These are phyloP conservation scores for Argentina anserina DNA, from an alignment of 306 rosid genomes.

Conservation along the genomic window DNA sequence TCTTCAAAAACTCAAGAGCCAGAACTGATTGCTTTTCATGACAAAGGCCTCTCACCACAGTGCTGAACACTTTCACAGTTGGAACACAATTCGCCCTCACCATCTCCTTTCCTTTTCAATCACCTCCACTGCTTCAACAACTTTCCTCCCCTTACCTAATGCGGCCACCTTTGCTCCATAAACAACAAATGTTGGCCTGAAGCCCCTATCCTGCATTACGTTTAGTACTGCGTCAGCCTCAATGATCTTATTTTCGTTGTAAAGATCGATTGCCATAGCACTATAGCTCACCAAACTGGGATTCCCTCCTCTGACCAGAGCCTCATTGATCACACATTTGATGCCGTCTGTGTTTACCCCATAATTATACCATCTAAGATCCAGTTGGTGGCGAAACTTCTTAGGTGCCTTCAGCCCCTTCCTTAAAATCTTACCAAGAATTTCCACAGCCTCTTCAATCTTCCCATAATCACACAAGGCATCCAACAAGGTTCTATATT, in stretches of 20 bases:
- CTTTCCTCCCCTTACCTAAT: slow-evolving; percentile 31
- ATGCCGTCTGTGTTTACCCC: slow-evolving; percentile 11
- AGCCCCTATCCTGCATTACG: slow-evolving; percentile 30
- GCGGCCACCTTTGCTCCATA: slow-evolving; percentile 36
- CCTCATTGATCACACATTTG: slow-evolving; percentile 28
- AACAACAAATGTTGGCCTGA: slow-evolving; percentile 26
- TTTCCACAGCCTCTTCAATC: slow-evolving; percentile 35
- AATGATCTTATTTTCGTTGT: slow-evolving; percentile 22
- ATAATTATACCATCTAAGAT: slow-evolving; percentile 14
- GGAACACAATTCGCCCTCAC: slow-evolving; percentile 28
- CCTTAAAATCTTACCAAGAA: slow-evolving; percentile 43
- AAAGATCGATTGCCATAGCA: slow-evolving; percentile 40
- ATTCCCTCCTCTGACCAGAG: slow-evolving; percentile 39
- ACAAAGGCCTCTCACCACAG: slow-evolving; percentile 31
- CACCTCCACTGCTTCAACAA: slow-evolving; percentile 33
- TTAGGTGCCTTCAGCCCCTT: slow-evolving; percentile 42
- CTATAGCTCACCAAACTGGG: slow-evolving; percentile 37
- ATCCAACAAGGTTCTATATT: slow-evolving; percentile 32
- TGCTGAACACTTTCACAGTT: slow-evolving; percentile 20
- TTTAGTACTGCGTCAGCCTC: slow-evolving; percentile 31
- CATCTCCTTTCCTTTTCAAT: slow-evolving; percentile 33
- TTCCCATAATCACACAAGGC: slow-evolving; percentile 36
- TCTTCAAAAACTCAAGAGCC: slow-evolving; percentile 25
- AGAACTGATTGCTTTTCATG: slow-evolving; percentile 19
- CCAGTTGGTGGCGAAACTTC: slow-evolving; percentile 14